Evolutionary conservation across 2,329 filamentous ascomycete genomes (phyloP).

Genomic region (Calonectria honghensis): DNA sequence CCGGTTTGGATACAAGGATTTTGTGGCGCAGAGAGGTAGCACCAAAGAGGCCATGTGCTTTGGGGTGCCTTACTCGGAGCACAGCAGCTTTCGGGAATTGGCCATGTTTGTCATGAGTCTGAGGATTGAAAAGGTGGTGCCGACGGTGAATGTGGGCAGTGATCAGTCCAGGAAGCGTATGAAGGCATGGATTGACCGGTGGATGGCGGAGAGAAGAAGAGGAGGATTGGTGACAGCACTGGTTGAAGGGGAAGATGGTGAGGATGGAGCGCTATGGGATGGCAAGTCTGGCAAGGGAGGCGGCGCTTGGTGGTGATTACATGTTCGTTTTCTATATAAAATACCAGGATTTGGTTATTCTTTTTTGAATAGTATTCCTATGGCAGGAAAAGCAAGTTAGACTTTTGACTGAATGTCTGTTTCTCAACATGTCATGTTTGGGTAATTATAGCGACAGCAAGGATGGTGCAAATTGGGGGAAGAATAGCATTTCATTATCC

Average conservation of each 20-base stretch:
- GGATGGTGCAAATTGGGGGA: slow-evolving; percentile 37
- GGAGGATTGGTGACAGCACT: slow-evolving; percentile 71
- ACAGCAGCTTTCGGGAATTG: slow-evolving; percentile 94
- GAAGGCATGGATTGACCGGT: slow-evolving; percentile 79
- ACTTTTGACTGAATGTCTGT: background rate
- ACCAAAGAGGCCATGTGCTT: slow-evolving; percentile 90
- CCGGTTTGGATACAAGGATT: slow-evolving; percentile 81
- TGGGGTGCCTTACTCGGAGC: slow-evolving; percentile 96
- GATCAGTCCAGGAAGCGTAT: slow-evolving; percentile 74
- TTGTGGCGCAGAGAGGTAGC: slow-evolving; percentile 88
- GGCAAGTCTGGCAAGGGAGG: slow-evolving; percentile 63
- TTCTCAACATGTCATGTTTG: slow-evolving; percentile 6
- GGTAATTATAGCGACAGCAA: background rate
- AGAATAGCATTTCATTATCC: slow-evolving; percentile 54
- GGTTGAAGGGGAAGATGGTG: slow-evolving; percentile 62
- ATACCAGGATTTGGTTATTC: background rate
- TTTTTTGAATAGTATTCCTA: background rate
- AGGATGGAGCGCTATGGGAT: slow-evolving; percentile 61
- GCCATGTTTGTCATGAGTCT: slow-evolving; percentile 94
- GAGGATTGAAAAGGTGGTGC: slow-evolving; percentile 91
- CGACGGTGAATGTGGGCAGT: slow-evolving; percentile 89
- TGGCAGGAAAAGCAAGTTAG: background rate
- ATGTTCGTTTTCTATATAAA: background rate
- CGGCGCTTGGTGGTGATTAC: slow-evolving; percentile 62
- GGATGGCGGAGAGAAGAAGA: slow-evolving; percentile 74